Evolutionary conservation across 2,329 filamentous ascomycete species (phyloP), one percentile per base, ranked within the genome.

Genomic region (Knufia fluminis): DNA sequence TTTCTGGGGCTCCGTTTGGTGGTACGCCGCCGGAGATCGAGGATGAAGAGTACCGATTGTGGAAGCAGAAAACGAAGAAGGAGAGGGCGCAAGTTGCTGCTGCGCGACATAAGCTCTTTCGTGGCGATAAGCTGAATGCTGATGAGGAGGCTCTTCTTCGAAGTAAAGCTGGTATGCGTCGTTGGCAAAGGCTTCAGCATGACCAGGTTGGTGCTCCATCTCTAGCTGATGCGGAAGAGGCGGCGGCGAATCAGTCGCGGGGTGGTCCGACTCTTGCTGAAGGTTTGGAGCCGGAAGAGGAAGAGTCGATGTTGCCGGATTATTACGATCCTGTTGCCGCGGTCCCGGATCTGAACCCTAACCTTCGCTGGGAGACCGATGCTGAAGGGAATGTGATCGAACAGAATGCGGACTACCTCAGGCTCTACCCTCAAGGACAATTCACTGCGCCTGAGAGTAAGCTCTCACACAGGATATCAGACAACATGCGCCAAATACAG

Each of bases 1-100:
- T 92, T 28, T 92, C 97, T 62, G 85, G 79, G 0, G 26, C 59
- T 19, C 54, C 54, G 20, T 53, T 52, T 17, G 78, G 83, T 4
- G 78, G 78, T 24, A 76, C 74, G 12, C 85, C 94, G 59, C 77
- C 79, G 10, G 88, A 88, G 57, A 81, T 94, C 59, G 90, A 97
- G 59, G 90, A 97, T 51, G 71, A 78, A 1, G 91, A 96, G 63
- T 95, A 92, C 70, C 94, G 94, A 65, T 86, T 92, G 31, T 98
- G 94, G 92, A 98, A 97, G 70, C 91, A 97, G 67, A 88, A 95
- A 35, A 98, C 92, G 1, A 97, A 97, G 69, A 96, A 92, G 64
- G 90, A 95, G 61, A 83, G 92, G 54, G 92, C 92, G 3, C 72
- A 85, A 20, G 80, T 91, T 47, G 85, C 92, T 52, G 88, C 90